Evolutionary conservation across 2,329 filamentous ascomycete genomes (phyloP).

Genomic region (Fusarium scirpi): DNA sequence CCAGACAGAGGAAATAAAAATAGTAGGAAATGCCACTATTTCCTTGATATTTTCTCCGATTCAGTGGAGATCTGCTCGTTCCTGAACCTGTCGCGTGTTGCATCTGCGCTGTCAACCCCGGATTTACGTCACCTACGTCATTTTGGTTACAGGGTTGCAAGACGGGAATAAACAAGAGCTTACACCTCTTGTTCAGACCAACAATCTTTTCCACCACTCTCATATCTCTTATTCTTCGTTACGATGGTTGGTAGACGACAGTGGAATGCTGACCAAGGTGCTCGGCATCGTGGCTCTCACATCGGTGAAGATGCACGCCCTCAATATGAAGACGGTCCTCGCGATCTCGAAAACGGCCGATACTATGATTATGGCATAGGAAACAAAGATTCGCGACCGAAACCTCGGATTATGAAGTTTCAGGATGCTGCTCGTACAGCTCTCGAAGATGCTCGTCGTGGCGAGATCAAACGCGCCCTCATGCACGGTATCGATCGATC

Average conservation of each 20-base stretch:
- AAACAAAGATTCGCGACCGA: conserved; percentile 12
- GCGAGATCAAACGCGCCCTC: conserved; percentile 49
- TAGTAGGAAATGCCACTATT: conserved; percentile 7
- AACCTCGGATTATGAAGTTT: conserved; percentile 55
- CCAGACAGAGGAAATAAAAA: conserved; percentile 15
- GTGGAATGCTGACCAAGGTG: conserved; percentile 8
- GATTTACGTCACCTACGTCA: conserved; percentile 39
- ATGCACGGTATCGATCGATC: conserved; percentile 48
- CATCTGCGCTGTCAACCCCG: conserved; percentile 19
- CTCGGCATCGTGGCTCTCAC: conserved; percentile 23
- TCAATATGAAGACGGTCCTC: conserved; percentile 26
- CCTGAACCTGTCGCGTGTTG: conserved; percentile 28
- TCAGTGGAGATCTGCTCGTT: conserved; percentile 21
- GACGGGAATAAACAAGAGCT: conserved; percentile 24
- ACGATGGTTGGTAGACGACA: conserved; percentile 43
- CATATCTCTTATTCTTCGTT: not conserved
- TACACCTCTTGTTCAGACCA: not conserved
- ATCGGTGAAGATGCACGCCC: conserved; percentile 22
- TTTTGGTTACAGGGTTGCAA: conserved; percentile 14
- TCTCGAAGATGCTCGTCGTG: conserved; percentile 48
- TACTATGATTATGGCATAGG: conserved; percentile 9
- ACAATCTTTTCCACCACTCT: not conserved
- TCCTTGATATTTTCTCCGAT: conserved; percentile 30
- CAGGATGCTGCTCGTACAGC: conserved; percentile 48
- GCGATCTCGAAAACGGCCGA: conserved; percentile 40